A percentile compares a stretch with the other conserved stretches of the same genome.
These are phyloP conservation scores for Xylaria nigripes DNA, from an alignment of 495 filamentous ascomycete genomes.

Conservation along the genomic window DNA sequence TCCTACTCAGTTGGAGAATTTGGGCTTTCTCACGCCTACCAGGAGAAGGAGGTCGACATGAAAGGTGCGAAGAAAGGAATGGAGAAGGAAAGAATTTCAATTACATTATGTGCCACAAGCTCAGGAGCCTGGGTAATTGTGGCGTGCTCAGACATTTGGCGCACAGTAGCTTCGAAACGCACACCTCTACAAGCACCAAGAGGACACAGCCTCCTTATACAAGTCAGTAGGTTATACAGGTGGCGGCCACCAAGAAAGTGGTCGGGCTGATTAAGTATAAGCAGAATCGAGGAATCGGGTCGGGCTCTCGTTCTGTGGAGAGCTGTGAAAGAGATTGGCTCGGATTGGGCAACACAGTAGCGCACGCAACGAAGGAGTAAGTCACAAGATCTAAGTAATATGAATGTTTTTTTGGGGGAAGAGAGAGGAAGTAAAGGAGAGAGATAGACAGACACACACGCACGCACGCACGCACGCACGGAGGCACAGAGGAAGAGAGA, in stretches of 20 bases:
- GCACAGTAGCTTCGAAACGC: conserved; percentile 15
- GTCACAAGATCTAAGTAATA: not conserved
- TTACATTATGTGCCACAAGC: conserved; percentile 25
- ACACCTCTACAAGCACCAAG: conserved; percentile 15
- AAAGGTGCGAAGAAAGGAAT: not conserved
- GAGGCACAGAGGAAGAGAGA: not conserved
- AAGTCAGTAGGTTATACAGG: conserved; percentile 10
- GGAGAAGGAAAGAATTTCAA: conserved; percentile 3
- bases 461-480: no score
- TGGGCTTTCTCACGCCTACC: not conserved
- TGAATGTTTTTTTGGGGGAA: not conserved
- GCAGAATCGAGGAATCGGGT: conserved; percentile 26
- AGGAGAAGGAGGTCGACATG: not conserved
- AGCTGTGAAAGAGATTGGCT: not conserved
- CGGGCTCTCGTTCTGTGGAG: not conserved
- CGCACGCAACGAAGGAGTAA: not conserved
- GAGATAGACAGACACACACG: not conserved
- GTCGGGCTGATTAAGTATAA: conserved; percentile 19
- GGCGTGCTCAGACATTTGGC: conserved; percentile 28
- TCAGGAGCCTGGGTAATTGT: conserved; percentile 23
- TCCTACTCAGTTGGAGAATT: not conserved
- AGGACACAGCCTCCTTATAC: conserved; percentile 18
- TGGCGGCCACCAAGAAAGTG: conserved; percentile 17
- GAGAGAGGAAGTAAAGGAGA: not conserved
- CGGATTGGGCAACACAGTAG: conserved; percentile 15